Percentiles rank a stretch among this genome's conserved stretches.
Conservation (phyloP, 768 basidiomycete genomes). For the Russula olivacea region DNA sequence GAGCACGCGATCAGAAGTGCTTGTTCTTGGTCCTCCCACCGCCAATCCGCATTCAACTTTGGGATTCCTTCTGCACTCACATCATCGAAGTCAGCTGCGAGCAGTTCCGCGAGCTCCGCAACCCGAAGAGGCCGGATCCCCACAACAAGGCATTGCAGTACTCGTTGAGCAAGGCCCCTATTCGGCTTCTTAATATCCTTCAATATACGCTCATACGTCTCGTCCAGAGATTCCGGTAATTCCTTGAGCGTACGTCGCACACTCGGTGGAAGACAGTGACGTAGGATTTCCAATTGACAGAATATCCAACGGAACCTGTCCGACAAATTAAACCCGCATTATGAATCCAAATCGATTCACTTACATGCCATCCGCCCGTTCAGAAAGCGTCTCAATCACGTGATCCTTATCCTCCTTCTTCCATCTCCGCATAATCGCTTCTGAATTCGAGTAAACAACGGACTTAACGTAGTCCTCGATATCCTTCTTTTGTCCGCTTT, state of each 20-base stretch:
- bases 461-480: not conserved
- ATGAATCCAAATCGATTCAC: not conserved
- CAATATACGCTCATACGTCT: constrained; percentile 2
- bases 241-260: not conserved
- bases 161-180: not conserved
- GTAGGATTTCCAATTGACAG: not conserved
- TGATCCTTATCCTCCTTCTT: not conserved
- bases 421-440: not conserved
- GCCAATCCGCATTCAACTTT: not conserved
- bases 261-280: not conserved
- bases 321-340: not conserved
- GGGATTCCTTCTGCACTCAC: not conserved
- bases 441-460: not conserved
- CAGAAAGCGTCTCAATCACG: not conserved
- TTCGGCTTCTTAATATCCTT: not conserved
- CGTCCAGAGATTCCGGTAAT: not conserved
- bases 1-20: not conserved
- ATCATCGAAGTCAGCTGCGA: not conserved
- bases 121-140: not conserved
- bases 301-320: not conserved
- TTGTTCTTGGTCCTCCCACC: not conserved
- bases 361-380: not conserved
- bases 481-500: constrained; percentile 1
- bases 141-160: not conserved
- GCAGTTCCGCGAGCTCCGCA: not conserved